Percentiles rank a stretch among this genome's conserved stretches.
These are phyloP conservation scores for Raddia guianensis DNA, from an alignment of 176 grass and related monocot species.

Conservation along the genomic window DNA sequence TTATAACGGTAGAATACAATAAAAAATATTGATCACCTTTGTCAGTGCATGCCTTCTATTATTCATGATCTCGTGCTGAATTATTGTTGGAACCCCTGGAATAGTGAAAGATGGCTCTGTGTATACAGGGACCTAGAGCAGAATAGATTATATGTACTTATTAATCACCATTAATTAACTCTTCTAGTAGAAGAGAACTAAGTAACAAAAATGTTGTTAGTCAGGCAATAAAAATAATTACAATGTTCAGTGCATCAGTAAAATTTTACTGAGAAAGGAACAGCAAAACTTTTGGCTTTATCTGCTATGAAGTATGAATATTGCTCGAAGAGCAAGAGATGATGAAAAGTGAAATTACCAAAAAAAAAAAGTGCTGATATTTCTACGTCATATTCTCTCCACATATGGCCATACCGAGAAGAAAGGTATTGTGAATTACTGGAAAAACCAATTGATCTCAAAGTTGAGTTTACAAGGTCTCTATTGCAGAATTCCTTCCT, in stretches of 20 bases:
- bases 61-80: slow-evolving; percentile 96
- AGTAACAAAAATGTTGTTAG: neutral
- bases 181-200: too few species aligned
- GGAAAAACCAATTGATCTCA: slow-evolving; percentile 22
- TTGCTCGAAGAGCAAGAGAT: neutral
- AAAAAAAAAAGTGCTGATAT: neutral
- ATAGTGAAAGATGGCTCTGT: slow-evolving; percentile 79
- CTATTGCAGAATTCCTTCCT: neutral
- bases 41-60: slow-evolving; percentile 94
- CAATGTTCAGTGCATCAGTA: neutral
- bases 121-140: slow-evolving; percentile 74
- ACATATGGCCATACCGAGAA: neutral
- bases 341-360: neutral
- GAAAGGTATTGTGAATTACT: neutral
- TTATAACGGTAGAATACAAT: slow-evolving; percentile 12
- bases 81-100: slow-evolving; percentile 76
- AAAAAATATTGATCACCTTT: slow-evolving; percentile 63
- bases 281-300: neutral
- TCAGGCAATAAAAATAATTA: slow-evolving; percentile 2
- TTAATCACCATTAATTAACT: neutral
- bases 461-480: slow-evolving; percentile 20
- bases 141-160: neutral
- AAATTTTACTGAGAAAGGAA: too few species aligned
- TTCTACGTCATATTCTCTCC: neutral
- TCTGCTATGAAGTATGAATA: neutral